Conservation (phyloP, 768 basidiomycete species). For the Gyrodon lividus region DNA sequence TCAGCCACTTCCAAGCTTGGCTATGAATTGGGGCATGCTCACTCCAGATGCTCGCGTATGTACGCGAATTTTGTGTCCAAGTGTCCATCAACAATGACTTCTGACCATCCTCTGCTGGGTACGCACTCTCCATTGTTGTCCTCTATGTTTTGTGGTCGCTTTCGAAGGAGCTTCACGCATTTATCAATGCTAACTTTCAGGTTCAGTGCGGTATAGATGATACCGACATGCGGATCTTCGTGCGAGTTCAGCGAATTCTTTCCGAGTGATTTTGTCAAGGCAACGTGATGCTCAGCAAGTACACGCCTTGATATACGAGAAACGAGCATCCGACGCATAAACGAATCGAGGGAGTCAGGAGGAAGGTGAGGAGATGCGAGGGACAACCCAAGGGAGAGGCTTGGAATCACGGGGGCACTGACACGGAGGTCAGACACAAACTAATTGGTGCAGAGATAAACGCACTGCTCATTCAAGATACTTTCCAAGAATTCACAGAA, state of each 20-base stretch:
- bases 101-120: constrained; percentile 47
- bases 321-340: constrained; percentile 89
- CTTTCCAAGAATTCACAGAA: constrained; percentile 73
- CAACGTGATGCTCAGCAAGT: constrained; percentile 85
- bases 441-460: constrained; percentile 11
- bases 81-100: constrained; percentile 74
- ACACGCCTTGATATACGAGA: constrained; percentile 89
- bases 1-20: constrained; percentile 1
- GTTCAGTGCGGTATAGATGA: constrained; percentile 76
- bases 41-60: constrained; percentile 87
- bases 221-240: constrained; percentile 70
- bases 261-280: constrained; percentile 61
- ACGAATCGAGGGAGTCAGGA: constrained; percentile 78
- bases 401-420: constrained; percentile 79
- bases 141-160: constrained; percentile 45
- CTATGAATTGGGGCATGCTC: constrained; percentile 21
- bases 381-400: constrained; percentile 76
- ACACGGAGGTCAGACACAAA: constrained; percentile 8
- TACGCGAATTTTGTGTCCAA: constrained; percentile 71
- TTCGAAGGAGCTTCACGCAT: constrained; percentile 57
- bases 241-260: constrained; percentile 31
- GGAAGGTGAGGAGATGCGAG: constrained; percentile 78
- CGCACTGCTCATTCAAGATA: constrained; percentile 76
- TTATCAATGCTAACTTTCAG: constrained; percentile 69
- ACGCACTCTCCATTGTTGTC: constrained; percentile 33